phyloP scores from a whole-genome alignment of 306 rosid species.

The Glycine soja region DNA sequence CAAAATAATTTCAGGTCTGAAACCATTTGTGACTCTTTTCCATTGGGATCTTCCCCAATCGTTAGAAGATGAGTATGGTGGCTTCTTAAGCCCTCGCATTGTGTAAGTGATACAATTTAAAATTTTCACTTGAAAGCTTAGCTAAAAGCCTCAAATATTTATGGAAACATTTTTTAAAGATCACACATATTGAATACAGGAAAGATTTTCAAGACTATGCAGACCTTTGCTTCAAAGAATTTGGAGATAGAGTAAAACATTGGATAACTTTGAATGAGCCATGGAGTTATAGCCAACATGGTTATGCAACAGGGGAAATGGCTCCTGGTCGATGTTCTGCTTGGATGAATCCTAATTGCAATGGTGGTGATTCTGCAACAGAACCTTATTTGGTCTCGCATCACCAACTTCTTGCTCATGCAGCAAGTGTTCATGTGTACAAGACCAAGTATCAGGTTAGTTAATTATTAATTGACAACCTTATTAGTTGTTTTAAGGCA shows the following conservation, averaged over 20 bases:
- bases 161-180: neutral
- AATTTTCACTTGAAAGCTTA: neutral
- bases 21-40: conserved; percentile 64
- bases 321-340: conserved; percentile 47
- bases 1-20: conserved; percentile 41
- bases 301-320: conserved; percentile 41
- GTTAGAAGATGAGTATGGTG: conserved; percentile 64
- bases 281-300: conserved; percentile 24
- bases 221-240: conserved; percentile 63
- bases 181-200: neutral
- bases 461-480: neutral
- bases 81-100: conserved; percentile 56
- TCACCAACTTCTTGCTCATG: conserved; percentile 45
- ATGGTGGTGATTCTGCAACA: conserved; percentile 39
- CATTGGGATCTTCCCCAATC: conserved; percentile 78
- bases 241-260: conserved; percentile 67
- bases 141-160: neutral
- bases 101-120: conserved; percentile 45
- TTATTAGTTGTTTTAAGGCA: too few relatives aligned
- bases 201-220: conserved; percentile 52
- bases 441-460: conserved; percentile 59
- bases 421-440: conserved; percentile 39
- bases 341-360: conserved; percentile 36
- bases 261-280: conserved; percentile 80
- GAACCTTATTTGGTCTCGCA: conserved; percentile 43